These are phyloP conservation scores for Ceratocystis albifundus DNA, from an alignment of 2,329 filamentous ascomycete species.

Conservation along the genomic window DNA sequence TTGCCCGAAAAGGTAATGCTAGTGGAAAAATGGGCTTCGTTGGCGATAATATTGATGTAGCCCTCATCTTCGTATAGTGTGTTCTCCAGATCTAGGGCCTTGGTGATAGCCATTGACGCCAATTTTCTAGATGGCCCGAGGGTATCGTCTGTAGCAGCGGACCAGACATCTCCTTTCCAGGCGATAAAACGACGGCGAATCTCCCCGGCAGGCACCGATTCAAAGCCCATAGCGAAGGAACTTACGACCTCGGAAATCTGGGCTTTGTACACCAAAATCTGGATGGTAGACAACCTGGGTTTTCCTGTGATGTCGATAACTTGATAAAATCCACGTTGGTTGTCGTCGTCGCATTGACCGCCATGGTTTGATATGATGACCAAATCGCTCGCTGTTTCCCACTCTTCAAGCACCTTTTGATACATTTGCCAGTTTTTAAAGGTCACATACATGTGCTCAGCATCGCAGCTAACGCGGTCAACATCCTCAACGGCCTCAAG, in stretches of 20 bases:
- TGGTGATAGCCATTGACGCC: neutral
- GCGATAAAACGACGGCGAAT: slow-evolving; percentile 27
- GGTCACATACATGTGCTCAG: slow-evolving; percentile 24
- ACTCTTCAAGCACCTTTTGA: slow-evolving; percentile 24
- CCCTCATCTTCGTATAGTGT: slow-evolving; percentile 28
- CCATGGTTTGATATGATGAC: slow-evolving; percentile 36
- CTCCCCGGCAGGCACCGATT: slow-evolving; percentile 26
- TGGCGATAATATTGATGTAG: slow-evolving; percentile 31
- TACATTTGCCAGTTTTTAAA: slow-evolving; percentile 24
- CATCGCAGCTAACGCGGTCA: slow-evolving; percentile 23
- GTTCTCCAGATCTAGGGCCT: slow-evolving; percentile 26
- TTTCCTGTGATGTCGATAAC: slow-evolving; percentile 28
- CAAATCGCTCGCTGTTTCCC: slow-evolving; percentile 26
- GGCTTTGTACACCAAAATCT: slow-evolving; percentile 29
- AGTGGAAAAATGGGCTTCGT: slow-evolving; percentile 30
- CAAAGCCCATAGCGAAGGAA: slow-evolving; percentile 26
- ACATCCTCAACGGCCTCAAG: slow-evolving; percentile 25
- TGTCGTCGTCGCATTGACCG: slow-evolving; percentile 33
- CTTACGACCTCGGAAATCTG: slow-evolving; percentile 29
- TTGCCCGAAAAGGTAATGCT: slow-evolving; percentile 34
- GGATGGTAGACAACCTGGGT: slow-evolving; percentile 27
- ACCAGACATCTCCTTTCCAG: slow-evolving; percentile 22
- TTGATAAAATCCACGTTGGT: slow-evolving; percentile 30
- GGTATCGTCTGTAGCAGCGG: slow-evolving; percentile 24
- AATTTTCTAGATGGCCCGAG: slow-evolving; percentile 22